Base-by-base conservation (phyloP, 768 basidiomycete genomes). In the Mycena epipterygia region DNA sequence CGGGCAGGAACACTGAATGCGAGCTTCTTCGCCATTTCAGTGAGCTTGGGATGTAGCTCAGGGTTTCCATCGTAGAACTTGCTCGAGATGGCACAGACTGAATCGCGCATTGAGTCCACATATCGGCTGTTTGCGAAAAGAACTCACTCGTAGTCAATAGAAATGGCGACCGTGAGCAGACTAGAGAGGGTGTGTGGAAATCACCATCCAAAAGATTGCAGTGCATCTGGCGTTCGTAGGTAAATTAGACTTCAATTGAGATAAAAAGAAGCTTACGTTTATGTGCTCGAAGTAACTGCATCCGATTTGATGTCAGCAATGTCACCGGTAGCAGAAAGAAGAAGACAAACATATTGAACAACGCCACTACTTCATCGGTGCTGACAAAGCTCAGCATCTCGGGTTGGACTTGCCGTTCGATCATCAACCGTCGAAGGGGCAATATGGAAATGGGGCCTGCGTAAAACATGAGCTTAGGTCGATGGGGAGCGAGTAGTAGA, bases 81-180 rank as follows among this genome's bases (percentile, higher is more conserved):
- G 76, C 94, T 92, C 3, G 97, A 91, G 63, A 98, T 93, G n/a
- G 97, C 93, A 78, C 97, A 98, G 71, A 99, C 96, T 98, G 73
- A 21, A 56, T n/a, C 57, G 11, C 25, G 59, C 27, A 58, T 62
- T 33, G 57, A 53, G 46, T 27, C 48, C 53, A 44, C 32, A 23
- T 27, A 53, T 69, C 56, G 55, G 66, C 42, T 52, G 16, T 67
- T 53, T 51, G 55, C 69, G 53, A 75, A 58, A 49, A 32, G 23
- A 9, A 88, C 91, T 68, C 76, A 94, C 94, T 94, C 23, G 96
- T 95, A 21, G 98, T 99, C 64, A 99, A 87, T 53, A 99, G 82
- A 82, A 99, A 98, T 0, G 97, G 97, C 41, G 95, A 96, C 27
- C 98, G 91, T 30, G 95, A 95, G 77, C 97, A 97, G 19, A 98